Base-by-base conservation (phyloP, 371 early-diverging fungal species). In the Saksenaea oblongispora region DNA sequence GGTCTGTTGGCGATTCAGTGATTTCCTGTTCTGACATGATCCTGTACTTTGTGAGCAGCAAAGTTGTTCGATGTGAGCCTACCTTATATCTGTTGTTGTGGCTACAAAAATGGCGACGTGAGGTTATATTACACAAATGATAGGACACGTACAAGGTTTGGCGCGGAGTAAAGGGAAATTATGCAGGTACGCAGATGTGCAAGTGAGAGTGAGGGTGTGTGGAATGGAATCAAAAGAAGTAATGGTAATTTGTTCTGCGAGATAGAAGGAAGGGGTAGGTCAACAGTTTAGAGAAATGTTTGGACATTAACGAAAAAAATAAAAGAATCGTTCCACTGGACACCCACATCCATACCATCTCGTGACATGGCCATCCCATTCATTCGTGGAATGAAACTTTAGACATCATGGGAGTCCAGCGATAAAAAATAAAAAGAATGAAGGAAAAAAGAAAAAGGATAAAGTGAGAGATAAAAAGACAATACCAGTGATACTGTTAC, bases 1-100 rank as follows among this genome's bases (percentile, higher is more conserved):
- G 73, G 66, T 81, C 82, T 5, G 66, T 70, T 17, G 80, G 80
- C 18, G 80, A 80, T 13, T 63, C 70, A 22, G 34, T 51, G 15
- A 57, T 42, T 35, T 66, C 72, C 22, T 42, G 62, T 54, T 62
- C 61, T 61, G 61, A 61, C 61, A 61, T 61, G 7, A 34, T 61
- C 51, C 24, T 47, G 51, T n/a, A 22, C 51, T 22, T 47, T 47
- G 51, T 47, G 51, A 47, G 51, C 51, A 22, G n/a, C 51, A 47
- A 47, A 18, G 51, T 47, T 10, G n/a, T 47, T 22, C 22, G 3
- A 9, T 47, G 22, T 22, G 17, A 47, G 9, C 51, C 22, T 47
- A 47, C 51, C 51, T 47, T 47, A 47, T 18, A 47, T 47, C 51
- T 22, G 51, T 22, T 10, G 18, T 18, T 61, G 26, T 44, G 59